These are phyloP conservation scores for Tetrapisispora pingtungensis DNA, from an alignment of 805 yeast species.

Conservation along the genomic window DNA sequence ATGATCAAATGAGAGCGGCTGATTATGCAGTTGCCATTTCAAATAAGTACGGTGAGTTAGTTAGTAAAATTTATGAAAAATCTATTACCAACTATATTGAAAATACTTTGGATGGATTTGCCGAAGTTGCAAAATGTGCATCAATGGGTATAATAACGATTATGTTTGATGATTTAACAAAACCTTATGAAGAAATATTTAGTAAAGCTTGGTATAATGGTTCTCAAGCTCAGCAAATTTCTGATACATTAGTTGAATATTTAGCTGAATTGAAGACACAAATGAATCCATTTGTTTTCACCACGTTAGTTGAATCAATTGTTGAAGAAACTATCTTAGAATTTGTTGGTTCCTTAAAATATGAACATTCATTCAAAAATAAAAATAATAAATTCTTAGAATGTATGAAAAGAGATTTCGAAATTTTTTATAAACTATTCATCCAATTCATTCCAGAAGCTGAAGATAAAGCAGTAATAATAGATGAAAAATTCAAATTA, in stretches of 20 bases:
- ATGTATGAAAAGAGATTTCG: conserved; percentile 52
- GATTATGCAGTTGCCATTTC: conserved; percentile 62
- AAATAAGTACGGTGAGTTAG: conserved; percentile 52
- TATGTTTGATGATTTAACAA: conserved; percentile 60
- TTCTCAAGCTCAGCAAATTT: conserved; percentile 47
- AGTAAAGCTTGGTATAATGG: conserved; percentile 61
- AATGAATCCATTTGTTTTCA: conserved; percentile 45
- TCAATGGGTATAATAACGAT: conserved; percentile 46
- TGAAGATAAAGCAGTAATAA: conserved; percentile 25
- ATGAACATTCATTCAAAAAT: conserved; percentile 33
- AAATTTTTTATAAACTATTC: conserved; percentile 44
- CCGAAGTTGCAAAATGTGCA: conserved; percentile 59
- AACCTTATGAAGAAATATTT: conserved; percentile 52
- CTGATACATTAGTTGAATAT: conserved; percentile 69
- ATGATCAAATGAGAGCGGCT: conserved; percentile 69
- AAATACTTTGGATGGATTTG: conserved; percentile 68
- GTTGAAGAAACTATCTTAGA: conserved; percentile 42
- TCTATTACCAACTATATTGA: conserved; percentile 50
- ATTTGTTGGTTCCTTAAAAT: conserved; percentile 40
- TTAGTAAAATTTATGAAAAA: conserved; percentile 51
- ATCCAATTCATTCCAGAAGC: conserved; percentile 34
- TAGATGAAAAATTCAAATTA: conserved; percentile 43
- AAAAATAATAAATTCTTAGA: conserved; percentile 38
- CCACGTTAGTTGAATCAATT: conserved; percentile 42
- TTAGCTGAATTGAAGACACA: conserved; percentile 50